These are phyloP conservation scores for Isabelozyma pseudorhagii DNA, from an alignment of 805 yeast genomes.

Conservation along the genomic window DNA sequence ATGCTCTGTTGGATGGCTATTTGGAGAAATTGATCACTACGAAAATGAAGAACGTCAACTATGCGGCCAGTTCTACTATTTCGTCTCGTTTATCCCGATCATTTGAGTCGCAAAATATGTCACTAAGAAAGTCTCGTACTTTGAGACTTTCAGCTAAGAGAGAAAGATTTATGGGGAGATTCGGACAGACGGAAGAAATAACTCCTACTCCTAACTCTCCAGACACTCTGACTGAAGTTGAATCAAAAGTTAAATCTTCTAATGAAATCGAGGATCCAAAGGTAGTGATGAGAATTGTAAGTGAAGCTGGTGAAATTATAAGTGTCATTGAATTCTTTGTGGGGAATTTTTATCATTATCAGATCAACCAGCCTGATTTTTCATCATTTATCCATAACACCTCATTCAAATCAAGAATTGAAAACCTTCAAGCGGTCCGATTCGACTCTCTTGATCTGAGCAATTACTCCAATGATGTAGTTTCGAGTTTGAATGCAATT, in stretches of 20 bases:
- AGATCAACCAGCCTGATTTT: conserved; percentile 25
- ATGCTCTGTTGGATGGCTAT: conserved; percentile 22
- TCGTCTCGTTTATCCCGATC: conserved; percentile 6
- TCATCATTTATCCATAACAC: conserved; percentile 22
- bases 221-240: neutral
- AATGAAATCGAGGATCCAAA: conserved; percentile 31
- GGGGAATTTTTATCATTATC: conserved; percentile 40
- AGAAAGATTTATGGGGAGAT: conserved; percentile 19
- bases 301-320: conserved; percentile 33
- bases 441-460: conserved; percentile 37
- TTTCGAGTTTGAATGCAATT: conserved; percentile 42
- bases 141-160: conserved; percentile 26
- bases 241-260: conserved; percentile 2
- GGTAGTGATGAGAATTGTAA: conserved; percentile 30
- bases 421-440: conserved; percentile 22
- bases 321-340: conserved; percentile 37
- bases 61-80: conserved; percentile 10
- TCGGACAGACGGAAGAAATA: conserved; percentile 6
- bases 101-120: conserved; percentile 4
- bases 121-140: conserved; percentile 26
- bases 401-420: conserved; percentile 33
- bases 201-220: neutral
- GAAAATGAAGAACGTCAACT: conserved; percentile 17
- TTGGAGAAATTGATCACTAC: conserved; percentile 21
- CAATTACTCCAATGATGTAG: conserved; percentile 44